These are phyloP conservation scores for Tolypocladium endophyticum DNA, from an alignment of 2,329 filamentous ascomycete genomes.

Conservation along the genomic window DNA sequence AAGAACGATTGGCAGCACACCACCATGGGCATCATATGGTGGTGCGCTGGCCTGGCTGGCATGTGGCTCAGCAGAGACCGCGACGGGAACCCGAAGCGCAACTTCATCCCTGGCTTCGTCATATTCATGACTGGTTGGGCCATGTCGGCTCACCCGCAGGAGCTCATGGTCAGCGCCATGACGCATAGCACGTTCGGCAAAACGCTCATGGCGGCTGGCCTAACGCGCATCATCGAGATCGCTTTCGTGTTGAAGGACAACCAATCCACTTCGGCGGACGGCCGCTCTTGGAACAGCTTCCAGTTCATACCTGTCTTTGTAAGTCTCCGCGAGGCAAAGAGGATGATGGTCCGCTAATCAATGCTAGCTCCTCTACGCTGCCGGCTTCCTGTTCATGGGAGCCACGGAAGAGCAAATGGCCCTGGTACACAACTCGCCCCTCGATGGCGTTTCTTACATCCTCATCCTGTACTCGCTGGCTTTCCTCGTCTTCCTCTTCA, in stretches of 20 bases:
- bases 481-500: slow-evolving; percentile 84
- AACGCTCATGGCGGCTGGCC: slow-evolving; percentile 81
- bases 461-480: slow-evolving; percentile 84
- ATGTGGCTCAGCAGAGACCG: slow-evolving; percentile 84
- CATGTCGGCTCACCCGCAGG: slow-evolving; percentile 87
- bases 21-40: slow-evolving; percentile 99
- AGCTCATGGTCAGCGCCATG: slow-evolving; percentile 72
- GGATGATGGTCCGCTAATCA: slow-evolving; percentile 4
- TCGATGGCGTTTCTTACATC: slow-evolving; percentile 87
- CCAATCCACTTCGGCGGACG: slow-evolving; percentile 53
- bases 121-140: slow-evolving; percentile 89
- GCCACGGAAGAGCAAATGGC: slow-evolving; percentile 95
- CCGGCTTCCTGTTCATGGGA: slow-evolving; percentile 94
- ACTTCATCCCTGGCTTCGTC: slow-evolving; percentile 85
- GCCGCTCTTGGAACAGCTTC: slow-evolving; percentile 54
- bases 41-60: slow-evolving; percentile 82
- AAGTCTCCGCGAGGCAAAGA: slow-evolving; percentile 24
- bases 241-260: slow-evolving; percentile 74
- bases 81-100: slow-evolving; percentile 78
- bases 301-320: slow-evolving; percentile 45
- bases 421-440: slow-evolving; percentile 59
- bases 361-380: slow-evolving; percentile 69
- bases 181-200: slow-evolving; percentile 88
- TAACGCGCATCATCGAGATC: slow-evolving; percentile 82
- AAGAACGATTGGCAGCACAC: slow-evolving; percentile 95